phyloP scores from a whole-genome alignment of 352 stramenopile genomes.

The Phytophthora brassicae region DNA sequence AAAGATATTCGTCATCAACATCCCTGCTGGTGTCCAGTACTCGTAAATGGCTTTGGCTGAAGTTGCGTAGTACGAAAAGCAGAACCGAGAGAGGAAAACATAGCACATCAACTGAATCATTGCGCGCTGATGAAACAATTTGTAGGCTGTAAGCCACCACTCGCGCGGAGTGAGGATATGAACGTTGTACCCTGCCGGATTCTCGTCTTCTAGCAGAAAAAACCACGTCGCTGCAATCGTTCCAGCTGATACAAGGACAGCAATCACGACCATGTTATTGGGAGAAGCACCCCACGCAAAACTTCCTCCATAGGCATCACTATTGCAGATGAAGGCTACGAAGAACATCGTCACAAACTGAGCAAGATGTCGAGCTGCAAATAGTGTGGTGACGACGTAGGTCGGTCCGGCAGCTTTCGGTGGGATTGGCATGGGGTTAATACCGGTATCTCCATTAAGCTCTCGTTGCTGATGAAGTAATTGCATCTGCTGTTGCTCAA shows the following conservation, averaged over 20 bases:
- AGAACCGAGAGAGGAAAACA: constrained; percentile 51
- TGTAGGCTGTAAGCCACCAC: constrained; percentile 30
- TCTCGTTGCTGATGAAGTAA: constrained; percentile 28
- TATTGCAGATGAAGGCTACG: constrained; percentile 56
- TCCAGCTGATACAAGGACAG: constrained; percentile 21
- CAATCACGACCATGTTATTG: constrained; percentile 50
- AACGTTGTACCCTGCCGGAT: constrained; percentile 25
- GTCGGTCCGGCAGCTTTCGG: constrained; percentile 19
- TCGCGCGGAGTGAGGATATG: constrained; percentile 18
- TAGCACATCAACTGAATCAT: constrained; percentile 46
- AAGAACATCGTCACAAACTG: constrained; percentile 49
- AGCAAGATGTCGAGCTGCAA: constrained; percentile 37
- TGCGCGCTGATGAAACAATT: constrained; percentile 38
- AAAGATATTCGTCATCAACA: constrained; percentile 51
- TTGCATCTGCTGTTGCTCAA: constrained; percentile 28
- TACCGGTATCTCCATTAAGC: constrained; percentile 22
- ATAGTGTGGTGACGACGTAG: constrained; percentile 44
- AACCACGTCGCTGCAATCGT: constrained; percentile 36
- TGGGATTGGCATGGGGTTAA: constrained; percentile 8
- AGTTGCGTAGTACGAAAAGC: constrained; percentile 61
- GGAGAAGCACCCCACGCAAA: constrained; percentile 52
- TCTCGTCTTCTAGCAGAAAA: constrained; percentile 39
- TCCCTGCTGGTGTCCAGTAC: constrained; percentile 46
- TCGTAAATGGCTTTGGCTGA: constrained; percentile 59
- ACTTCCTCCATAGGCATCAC: constrained; percentile 45